Evolutionary conservation across 2,329 filamentous ascomycete genomes (phyloP).

Genomic region (Mollisiaceae sp.): DNA sequence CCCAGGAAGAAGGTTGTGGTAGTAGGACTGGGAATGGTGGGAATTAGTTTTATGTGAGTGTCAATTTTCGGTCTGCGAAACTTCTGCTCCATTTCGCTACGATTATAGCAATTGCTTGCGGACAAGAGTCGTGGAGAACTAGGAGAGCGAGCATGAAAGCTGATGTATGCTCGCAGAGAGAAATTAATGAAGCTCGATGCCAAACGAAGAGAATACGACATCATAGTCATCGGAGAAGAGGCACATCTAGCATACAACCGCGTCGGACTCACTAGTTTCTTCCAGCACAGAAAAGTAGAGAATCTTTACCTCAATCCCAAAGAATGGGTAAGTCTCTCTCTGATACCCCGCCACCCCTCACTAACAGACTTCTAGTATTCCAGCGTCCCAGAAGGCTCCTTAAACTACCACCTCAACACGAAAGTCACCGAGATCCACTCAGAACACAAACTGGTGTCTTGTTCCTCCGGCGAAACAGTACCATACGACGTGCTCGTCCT

Average conservation of each 20-base stretch:
- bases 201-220: constrained; percentile 74
- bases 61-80: background rate
- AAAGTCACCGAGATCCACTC: constrained; percentile 71
- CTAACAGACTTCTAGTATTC: constrained; percentile 34
- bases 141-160: background rate
- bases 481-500: constrained; percentile 82
- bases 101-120: background rate
- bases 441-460: constrained; percentile 68
- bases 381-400: constrained; percentile 58
- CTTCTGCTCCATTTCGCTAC: background rate
- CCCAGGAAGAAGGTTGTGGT: constrained; percentile 75
- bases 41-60: constrained; percentile 83
- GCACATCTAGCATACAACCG: constrained; percentile 88
- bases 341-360: background rate
- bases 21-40: constrained; percentile 91
- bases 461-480: constrained; percentile 71
- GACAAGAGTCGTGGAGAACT: background rate
- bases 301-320: constrained; percentile 85
- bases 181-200: constrained; percentile 87
- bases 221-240: constrained; percentile 88
- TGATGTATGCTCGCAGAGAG: constrained; percentile 61
- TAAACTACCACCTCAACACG: constrained; percentile 79
- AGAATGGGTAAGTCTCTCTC: constrained; percentile 68
- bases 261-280: constrained; percentile 87
- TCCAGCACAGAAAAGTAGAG: constrained; percentile 83